phyloP scores from a whole-genome alignment of 2,329 filamentous ascomycete genomes.

The Arthrobotrys iridis region DNA sequence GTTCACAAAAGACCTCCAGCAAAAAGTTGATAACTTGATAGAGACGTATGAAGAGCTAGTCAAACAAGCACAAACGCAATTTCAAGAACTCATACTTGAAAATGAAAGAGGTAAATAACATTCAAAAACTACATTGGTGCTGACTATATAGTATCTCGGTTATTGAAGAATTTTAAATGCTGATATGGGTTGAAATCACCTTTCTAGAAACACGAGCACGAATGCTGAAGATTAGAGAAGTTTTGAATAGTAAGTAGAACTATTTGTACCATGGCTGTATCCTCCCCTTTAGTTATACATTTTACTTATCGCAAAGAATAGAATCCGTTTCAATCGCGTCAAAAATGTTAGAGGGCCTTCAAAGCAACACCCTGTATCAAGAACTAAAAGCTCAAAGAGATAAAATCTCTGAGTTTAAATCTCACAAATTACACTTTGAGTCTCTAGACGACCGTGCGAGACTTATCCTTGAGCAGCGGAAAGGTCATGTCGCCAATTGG shows the following conservation, averaged over 20 bases:
- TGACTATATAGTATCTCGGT: too few relatives aligned
- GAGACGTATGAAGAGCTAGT: neutral
- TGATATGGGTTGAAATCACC: too few relatives aligned
- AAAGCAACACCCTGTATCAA: neutral
- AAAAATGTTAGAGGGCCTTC: slow-evolving; percentile 7
- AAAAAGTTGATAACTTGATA: slow-evolving; percentile 7
- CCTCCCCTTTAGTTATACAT: neutral
- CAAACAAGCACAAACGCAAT: slow-evolving; percentile 2
- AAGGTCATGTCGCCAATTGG: slow-evolving; percentile 19
- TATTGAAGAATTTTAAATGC: too few relatives aligned
- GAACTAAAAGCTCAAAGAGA: neutral
- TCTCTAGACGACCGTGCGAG: slow-evolving; percentile 12
- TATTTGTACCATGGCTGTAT: neutral
- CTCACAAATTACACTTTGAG: neutral
- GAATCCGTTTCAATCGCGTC: slow-evolving; percentile 6
- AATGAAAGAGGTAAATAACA: slow-evolving; percentile 60
- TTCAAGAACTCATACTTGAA: slow-evolving; percentile 2
- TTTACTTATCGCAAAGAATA: neutral
- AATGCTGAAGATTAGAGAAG: neutral
- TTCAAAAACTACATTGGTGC: too few relatives aligned
- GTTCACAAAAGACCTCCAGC: slow-evolving; percentile 13
- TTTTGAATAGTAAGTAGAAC: neutral
- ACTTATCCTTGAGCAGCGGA: slow-evolving; percentile 6
- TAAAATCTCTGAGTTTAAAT: slow-evolving; percentile 1
- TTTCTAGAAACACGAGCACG: neutral